Conservation (phyloP, 2,329 filamentous ascomycete genomes). For the Dactylellina leptospora region DNA sequence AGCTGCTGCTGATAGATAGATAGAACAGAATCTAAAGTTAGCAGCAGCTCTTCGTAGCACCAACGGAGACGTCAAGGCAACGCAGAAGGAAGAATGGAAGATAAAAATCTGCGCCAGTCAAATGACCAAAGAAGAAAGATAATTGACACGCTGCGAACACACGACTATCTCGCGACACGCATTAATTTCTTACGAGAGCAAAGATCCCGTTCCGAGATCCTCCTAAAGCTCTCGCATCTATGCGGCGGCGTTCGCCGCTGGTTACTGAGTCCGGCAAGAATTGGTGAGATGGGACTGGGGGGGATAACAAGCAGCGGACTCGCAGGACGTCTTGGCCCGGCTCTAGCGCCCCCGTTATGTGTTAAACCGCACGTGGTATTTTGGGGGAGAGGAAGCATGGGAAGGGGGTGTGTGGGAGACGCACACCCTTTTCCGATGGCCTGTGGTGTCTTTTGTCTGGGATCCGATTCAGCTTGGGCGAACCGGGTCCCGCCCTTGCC, state of each 20-base stretch:
- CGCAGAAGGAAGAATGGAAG: background rate
- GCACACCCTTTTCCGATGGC: conserved; percentile 50
- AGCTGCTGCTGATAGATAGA: background rate
- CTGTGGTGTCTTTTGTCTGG: conserved; percentile 41
- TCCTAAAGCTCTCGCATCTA: conserved; percentile 46
- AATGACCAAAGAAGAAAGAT: conserved; percentile 18
- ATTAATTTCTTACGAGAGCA: conserved; percentile 4
- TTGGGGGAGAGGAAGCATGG: conserved; percentile 9
- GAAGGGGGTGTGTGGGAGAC: conserved; percentile 19
- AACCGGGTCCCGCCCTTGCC: conserved; percentile 39
- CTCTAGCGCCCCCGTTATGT: conserved; percentile 51
- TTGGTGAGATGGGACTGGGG: background rate
- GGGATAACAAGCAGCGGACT: background rate
- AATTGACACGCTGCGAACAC: conserved; percentile 32
- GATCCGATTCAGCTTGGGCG: conserved; percentile 36
- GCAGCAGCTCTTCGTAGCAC: too few species aligned
- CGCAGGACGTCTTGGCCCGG: conserved; percentile 28
- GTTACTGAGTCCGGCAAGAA: conserved; percentile 27
- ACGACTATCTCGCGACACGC: conserved; percentile 51
- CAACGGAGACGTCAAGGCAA: conserved; percentile 27
- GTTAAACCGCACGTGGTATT: conserved; percentile 52
- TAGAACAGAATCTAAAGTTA: too few species aligned
- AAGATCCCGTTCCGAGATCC: conserved; percentile 27
- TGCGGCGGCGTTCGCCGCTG: conserved; percentile 48
- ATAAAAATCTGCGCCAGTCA: conserved; percentile 32